A percentile compares a stretch with the other conserved stretches of the same genome.
Evolutionary conservation across 345 rosid genomes (phyloP).

Genomic region (Salix udensis): DNA sequence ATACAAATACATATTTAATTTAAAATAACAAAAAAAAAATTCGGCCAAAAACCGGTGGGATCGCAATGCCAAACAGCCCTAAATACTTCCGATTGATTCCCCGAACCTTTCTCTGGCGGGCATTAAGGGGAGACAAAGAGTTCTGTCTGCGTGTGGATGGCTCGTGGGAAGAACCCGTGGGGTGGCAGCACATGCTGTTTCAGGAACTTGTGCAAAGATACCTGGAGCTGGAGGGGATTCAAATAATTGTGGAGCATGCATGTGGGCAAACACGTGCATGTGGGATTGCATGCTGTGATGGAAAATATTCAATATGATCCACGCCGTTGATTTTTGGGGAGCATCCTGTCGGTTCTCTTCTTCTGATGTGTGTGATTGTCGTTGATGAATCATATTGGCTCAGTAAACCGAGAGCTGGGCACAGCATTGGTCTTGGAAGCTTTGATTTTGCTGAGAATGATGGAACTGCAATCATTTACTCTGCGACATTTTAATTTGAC

Average conservation of each 20-base stretch:
- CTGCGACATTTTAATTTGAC: no score
- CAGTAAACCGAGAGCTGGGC: no score
- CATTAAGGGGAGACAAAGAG: slow-evolving; percentile 24
- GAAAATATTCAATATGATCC: slow-evolving; percentile 28
- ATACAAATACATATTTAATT: no score
- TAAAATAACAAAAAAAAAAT: no score
- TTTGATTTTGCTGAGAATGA: no score
- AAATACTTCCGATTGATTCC: not conserved
- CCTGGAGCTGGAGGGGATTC: slow-evolving; percentile 21
- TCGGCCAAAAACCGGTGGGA: no score
- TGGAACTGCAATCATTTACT: no score
- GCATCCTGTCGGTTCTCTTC: slow-evolving; percentile 23
- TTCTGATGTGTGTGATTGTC: slow-evolving; percentile 30
- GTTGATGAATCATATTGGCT: slow-evolving; percentile 3
- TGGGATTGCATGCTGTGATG: slow-evolving; percentile 32
- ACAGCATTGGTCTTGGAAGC: no score
- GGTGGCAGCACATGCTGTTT: slow-evolving; percentile 30
- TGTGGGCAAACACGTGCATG: slow-evolving; percentile 20
- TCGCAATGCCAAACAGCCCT: no score
- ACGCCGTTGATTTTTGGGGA: slow-evolving; percentile 23
- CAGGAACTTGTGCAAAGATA: slow-evolving; percentile 24
- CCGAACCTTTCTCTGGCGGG: slow-evolving; percentile 15
- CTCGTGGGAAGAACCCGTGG: slow-evolving; percentile 37
- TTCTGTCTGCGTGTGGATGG: slow-evolving; percentile 22
- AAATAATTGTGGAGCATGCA: slow-evolving; percentile 28